A percentile compares a stretch with the other conserved stretches of the same genome.
Conservation (phyloP, 2,329 filamentous ascomycete species). For the Trichoderma breve region DNA sequence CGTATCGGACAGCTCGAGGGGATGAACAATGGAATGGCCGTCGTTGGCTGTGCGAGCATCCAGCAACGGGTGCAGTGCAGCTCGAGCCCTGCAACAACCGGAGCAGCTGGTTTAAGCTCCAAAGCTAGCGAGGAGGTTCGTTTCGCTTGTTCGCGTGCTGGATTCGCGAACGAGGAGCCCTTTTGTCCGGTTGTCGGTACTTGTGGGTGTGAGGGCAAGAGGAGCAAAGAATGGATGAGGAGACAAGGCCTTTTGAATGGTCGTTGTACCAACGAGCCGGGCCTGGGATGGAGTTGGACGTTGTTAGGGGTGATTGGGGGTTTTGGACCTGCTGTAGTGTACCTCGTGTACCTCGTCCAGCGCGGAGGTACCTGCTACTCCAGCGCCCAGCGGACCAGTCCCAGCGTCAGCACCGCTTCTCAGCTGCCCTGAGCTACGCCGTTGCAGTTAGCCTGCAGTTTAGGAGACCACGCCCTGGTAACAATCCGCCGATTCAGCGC, state of each 20-base stretch:
- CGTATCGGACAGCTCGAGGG: neutral
- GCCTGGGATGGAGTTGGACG: conserved; percentile 31
- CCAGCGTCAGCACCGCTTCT: conserved; percentile 19
- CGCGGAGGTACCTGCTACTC: neutral
- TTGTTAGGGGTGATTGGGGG: conserved; percentile 33
- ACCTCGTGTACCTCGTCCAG: neutral
- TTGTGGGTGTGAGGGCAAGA: conserved; percentile 32
- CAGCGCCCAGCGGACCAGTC: conserved; percentile 6
- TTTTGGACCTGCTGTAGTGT: conserved; percentile 3
- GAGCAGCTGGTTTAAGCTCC: neutral
- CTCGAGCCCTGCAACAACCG: conserved; percentile 5
- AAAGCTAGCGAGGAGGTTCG: neutral
- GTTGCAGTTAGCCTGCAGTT: conserved; percentile 13
- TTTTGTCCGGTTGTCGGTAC: conserved; percentile 23
- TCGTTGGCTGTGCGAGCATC: conserved; percentile 20
- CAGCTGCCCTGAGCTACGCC: conserved; percentile 18
- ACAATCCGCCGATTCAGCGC: neutral
- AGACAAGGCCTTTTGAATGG: conserved; percentile 44
- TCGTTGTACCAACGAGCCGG: conserved; percentile 21
- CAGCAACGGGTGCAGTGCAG: conserved; percentile 14
- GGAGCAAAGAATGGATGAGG: conserved; percentile 34
- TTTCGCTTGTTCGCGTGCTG: conserved; percentile 20
- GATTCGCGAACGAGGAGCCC: conserved; percentile 21
- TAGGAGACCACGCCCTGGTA: conserved; percentile 16
- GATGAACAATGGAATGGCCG: conserved; percentile 15